These are phyloP conservation scores for Eimeria brunetti DNA, from an alignment of 169 alveolate genomes.

Conservation along the genomic window DNA sequence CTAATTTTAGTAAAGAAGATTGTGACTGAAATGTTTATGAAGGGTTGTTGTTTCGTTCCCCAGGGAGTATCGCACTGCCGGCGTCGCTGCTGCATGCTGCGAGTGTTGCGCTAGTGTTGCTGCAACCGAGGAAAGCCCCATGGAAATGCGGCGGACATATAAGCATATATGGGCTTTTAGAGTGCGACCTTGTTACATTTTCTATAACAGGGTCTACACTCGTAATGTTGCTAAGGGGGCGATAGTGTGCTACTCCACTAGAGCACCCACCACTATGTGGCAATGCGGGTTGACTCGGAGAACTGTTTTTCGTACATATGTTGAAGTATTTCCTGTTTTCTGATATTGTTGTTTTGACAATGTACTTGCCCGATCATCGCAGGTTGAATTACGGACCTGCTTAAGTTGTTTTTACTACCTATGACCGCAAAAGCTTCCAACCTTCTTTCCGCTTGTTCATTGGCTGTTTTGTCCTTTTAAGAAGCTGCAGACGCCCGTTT, in stretches of 20 bases:
- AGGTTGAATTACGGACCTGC: not conserved
- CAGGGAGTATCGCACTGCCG: not conserved
- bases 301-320: not conserved
- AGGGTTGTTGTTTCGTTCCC: not conserved
- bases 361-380: not conserved
- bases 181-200: not conserved
- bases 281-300: not conserved
- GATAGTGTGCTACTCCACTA: not conserved
- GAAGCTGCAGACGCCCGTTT: not conserved
- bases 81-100: not conserved
- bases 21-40: not conserved
- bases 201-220: not conserved
- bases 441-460: not conserved
- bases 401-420: not conserved
- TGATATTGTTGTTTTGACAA: not conserved
- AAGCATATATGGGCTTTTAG: not conserved
- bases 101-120: not conserved
- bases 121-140: constrained; percentile 8
- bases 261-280: not conserved
- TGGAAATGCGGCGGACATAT: not conserved
- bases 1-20: not conserved
- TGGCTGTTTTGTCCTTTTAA: not conserved
- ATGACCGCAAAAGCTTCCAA: not conserved
- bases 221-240: not conserved
- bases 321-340: not conserved